These are phyloP conservation scores for Hanseniaspora vineae DNA, from an alignment of 805 yeast genomes.

Conservation along the genomic window DNA sequence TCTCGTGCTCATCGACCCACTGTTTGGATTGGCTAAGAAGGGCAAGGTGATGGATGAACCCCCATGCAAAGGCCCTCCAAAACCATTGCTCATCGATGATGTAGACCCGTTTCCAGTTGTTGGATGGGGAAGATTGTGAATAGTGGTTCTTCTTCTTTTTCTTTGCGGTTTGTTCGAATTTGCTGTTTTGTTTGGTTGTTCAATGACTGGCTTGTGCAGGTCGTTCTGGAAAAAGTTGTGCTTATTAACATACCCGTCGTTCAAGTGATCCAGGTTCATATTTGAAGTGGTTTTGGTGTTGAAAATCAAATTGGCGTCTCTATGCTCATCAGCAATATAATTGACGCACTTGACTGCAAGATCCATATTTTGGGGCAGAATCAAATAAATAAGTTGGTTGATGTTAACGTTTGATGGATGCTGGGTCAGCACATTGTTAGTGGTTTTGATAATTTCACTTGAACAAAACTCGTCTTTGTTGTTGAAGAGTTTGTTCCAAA, in stretches of 20 bases:
- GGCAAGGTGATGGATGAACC: too few species aligned
- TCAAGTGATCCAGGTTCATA: background rate
- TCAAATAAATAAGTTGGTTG: conserved; percentile 7
- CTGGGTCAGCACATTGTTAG: conserved; percentile 1
- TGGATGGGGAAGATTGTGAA: too few species aligned
- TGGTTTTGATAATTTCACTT: conserved; percentile 1
- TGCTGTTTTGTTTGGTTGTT: background rate
- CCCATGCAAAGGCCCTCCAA: too few species aligned
- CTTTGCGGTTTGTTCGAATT: background rate
- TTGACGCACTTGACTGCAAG: conserved; percentile 6
- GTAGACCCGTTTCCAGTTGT: too few species aligned
- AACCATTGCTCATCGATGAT: too few species aligned
- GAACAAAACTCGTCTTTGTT: conserved; percentile 2
- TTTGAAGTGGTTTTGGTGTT: background rate
- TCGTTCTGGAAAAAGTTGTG: background rate
- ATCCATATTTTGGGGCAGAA: conserved; percentile 6
- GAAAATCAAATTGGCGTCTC: background rate
- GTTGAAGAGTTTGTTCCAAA: background rate
- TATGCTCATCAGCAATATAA: background rate
- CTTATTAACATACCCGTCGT: background rate
- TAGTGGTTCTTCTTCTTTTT: background rate
- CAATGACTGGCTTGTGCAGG: background rate
- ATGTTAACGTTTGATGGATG: conserved; percentile 6
- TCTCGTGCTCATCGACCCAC: too few species aligned
- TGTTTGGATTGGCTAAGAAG: too few species aligned